Percentiles rank a stretch among this genome's conserved stretches.
Evolutionary conservation across 2,329 filamentous ascomycete species (phyloP).

Genomic region (Xylaria sp.): DNA sequence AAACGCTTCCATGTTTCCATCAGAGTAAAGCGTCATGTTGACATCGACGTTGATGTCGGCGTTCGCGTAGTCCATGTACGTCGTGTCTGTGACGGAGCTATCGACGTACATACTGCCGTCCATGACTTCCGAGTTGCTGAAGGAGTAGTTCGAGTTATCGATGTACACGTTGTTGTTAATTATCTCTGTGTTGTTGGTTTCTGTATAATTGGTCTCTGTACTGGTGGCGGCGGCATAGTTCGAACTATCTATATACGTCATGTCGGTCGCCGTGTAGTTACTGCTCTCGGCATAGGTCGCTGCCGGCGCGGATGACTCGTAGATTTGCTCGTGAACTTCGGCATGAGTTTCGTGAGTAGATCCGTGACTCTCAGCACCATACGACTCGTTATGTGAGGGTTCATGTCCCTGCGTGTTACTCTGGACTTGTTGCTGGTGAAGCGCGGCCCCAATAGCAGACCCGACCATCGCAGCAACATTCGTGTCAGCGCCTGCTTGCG

Average conservation of each 20-base stretch:
- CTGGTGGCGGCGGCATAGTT: constrained; percentile 11
- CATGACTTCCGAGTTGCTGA: constrained; percentile 8
- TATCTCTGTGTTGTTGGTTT: not conserved
- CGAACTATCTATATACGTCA: constrained; percentile 10
- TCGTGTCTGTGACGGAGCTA: not conserved
- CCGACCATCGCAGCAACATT: constrained; percentile 3
- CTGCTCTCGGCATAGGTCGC: constrained; percentile 6
- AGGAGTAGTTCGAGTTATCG: constrained; percentile 7
- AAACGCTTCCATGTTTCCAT: constrained; percentile 5
- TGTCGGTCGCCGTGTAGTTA: constrained; percentile 4
- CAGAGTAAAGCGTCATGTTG: constrained; percentile 4
- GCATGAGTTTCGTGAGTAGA: constrained; percentile 1
- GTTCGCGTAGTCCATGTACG: not conserved
- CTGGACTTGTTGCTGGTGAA: constrained; percentile 8
- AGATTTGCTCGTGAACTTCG: not conserved
- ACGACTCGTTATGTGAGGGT: not conserved
- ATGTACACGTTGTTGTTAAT: constrained; percentile 15
- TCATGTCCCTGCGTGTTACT: not conserved
- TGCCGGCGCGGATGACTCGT: not conserved
- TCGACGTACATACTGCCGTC: constrained; percentile 11
- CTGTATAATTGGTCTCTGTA: not conserved
- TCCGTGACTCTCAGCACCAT: constrained; percentile 6
- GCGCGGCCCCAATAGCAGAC: constrained; percentile 8
- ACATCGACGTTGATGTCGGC: not conserved
- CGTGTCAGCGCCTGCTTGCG: constrained; percentile 9